Evolutionary conservation across 441 rosid species (phyloP).

Genomic region (Pelargonium citronellum): DNA sequence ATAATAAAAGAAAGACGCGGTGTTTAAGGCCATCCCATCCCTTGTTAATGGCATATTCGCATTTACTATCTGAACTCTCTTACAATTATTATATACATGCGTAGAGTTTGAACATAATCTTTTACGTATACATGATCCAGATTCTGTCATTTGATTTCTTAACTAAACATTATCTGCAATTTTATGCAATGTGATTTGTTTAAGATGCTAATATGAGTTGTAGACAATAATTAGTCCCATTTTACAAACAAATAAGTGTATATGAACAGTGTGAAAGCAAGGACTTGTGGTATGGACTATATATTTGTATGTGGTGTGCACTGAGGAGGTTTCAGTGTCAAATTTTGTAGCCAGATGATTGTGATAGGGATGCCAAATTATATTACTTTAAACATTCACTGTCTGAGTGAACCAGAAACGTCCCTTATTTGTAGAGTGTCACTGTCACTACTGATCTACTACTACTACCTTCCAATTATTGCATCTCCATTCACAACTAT

Average conservation of each 20-base stretch:
- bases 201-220: background rate
- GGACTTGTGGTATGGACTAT: background rate
- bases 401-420: background rate
- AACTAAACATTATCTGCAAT: background rate
- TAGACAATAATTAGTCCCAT: background rate
- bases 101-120: background rate
- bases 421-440: background rate
- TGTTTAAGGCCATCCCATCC: too few relatives aligned
- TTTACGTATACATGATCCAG: background rate
- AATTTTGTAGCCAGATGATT: background rate
- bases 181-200: background rate
- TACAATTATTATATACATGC: background rate
- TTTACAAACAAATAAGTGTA: background rate
- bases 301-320: background rate
- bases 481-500: background rate
- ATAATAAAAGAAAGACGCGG: too few relatives aligned
- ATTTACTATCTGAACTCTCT: too few relatives aligned
- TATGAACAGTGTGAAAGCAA: background rate
- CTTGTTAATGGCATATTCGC: too few relatives aligned
- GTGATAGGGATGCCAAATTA: background rate
- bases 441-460: background rate
- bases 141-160: background rate
- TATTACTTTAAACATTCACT: background rate
- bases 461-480: constrained; percentile 1
- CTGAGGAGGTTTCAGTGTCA: background rate